Evolutionary conservation across 108 stramenopile genomes (phyloP).

Genomic region (Ochromonas danica): DNA sequence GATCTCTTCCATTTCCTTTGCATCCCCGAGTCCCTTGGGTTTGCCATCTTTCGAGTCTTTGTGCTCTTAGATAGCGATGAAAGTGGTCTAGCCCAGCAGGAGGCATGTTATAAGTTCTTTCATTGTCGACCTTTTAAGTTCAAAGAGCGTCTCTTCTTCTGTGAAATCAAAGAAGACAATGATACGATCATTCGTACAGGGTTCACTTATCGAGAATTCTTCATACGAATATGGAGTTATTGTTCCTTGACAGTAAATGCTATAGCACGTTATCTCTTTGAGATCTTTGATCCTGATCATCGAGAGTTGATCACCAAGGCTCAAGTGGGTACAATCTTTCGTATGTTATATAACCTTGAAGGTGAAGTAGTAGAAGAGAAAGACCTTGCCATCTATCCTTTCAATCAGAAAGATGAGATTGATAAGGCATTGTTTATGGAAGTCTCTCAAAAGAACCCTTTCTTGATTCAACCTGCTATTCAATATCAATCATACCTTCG

Average conservation of each 20-base stretch:
- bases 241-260: not conserved
- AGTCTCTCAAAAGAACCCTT: not conserved
- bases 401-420: not conserved
- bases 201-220: not conserved
- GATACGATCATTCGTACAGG: not conserved
- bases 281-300: not conserved
- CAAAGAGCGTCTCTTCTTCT: constrained; percentile 1
- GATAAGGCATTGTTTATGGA: not conserved
- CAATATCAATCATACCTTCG: not conserved
- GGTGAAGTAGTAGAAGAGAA: not conserved
- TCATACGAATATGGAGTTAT: not conserved
- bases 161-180: not conserved
- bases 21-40: not conserved
- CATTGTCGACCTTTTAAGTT: not conserved
- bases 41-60: not conserved
- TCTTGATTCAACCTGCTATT: not conserved
- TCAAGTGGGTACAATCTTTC: not conserved
- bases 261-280: constrained; percentile 20
- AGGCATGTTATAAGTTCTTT: not conserved
- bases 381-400: not conserved
- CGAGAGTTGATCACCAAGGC: not conserved
- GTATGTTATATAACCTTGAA: not conserved
- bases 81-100: not conserved
- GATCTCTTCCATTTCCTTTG: not conserved
- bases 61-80: not conserved